These are phyloP conservation scores for Phytophthora nicotianae DNA, from an alignment of 352 stramenopile genomes.

Conservation along the genomic window DNA sequence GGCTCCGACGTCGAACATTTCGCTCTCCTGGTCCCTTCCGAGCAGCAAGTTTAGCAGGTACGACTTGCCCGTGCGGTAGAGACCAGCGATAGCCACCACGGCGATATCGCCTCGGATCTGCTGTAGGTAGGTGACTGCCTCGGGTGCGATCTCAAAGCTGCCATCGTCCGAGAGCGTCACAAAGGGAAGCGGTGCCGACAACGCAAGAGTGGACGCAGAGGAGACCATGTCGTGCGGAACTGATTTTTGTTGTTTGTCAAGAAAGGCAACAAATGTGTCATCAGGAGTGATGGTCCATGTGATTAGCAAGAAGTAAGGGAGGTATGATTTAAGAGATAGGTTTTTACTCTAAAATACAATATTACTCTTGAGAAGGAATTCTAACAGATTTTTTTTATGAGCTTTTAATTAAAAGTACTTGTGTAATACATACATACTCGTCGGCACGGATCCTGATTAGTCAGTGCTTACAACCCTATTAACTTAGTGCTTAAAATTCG, in stretches of 20 bases:
- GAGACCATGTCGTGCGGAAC: background rate
- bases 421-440: too few species aligned
- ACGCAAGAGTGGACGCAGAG: background rate
- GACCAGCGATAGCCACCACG: slow-evolving; percentile 72
- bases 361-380: too few species aligned
- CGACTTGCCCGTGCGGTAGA: slow-evolving; percentile 84
- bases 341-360: too few species aligned
- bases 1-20: slow-evolving; percentile 77
- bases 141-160: slow-evolving; percentile 59
- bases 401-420: too few species aligned
- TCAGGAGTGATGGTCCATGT: slow-evolving; percentile 6
- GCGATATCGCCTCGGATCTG: slow-evolving; percentile 63
- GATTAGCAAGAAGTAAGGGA: slow-evolving; percentile 3
- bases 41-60: slow-evolving; percentile 80
- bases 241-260: background rate
- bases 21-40: slow-evolving; percentile 43
- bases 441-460: too few species aligned
- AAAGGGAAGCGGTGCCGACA: slow-evolving; percentile 61
- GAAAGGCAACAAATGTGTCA: slow-evolving; percentile 3
- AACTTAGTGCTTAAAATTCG: too few species aligned
- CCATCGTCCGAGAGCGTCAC: slow-evolving; percentile 74
- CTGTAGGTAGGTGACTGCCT: slow-evolving; percentile 68
- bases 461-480: too few species aligned
- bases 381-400: too few species aligned
- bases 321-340: background rate